Evolutionary conservation across 805 yeast species (phyloP), one percentile per base, ranked within the genome.

Genomic region (Saccharomycopsis malanga): DNA sequence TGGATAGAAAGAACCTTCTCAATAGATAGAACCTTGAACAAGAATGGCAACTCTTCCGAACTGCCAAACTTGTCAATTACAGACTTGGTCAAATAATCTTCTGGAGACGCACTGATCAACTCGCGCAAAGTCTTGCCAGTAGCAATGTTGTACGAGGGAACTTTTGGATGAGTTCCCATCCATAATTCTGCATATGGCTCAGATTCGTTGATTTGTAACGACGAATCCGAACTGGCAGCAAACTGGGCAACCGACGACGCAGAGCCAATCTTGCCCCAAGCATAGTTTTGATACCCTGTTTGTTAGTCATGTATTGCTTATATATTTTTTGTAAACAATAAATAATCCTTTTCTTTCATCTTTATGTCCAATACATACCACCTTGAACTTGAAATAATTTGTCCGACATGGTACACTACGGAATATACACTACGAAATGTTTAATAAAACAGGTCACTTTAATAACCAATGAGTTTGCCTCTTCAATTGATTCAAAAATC

Each of bases 91-190:
- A 93, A 72, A 49, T 72, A 71, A 38, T 68, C 61, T 39, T 70
- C 68, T 14, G 95, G 88, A 53, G 77, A 62, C 5, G 66, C 62
- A n/a, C 70, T 65, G 46, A 91, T 76, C 32, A 86, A 61, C 17
- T 85, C 84, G 52, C 88, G 72, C 62, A 93, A 72, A 18, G 78
- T 72, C 55, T 74, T 67, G 27, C 81, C 81, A 17, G 70, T 64
- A 23, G 68, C 74, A 22, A 74, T 72, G 42, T 76, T 74, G 41
- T 66, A 66, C 17, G 96, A 83, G 24, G 98, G 96, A 10, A 84
- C 88, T 39, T 84, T 84, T 45, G 95, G 91, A 63, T 93, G 98
- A 22, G 98, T 88, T 34, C 98, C 98, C 98, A 93, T 93, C 98
- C 98, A 93, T 56, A 93, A 72, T 65, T 93, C 98, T 15, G 98